Evolutionary conservation across 2,329 filamentous ascomycete genomes (phyloP).

Genomic region (Colletotrichum sp.): DNA sequence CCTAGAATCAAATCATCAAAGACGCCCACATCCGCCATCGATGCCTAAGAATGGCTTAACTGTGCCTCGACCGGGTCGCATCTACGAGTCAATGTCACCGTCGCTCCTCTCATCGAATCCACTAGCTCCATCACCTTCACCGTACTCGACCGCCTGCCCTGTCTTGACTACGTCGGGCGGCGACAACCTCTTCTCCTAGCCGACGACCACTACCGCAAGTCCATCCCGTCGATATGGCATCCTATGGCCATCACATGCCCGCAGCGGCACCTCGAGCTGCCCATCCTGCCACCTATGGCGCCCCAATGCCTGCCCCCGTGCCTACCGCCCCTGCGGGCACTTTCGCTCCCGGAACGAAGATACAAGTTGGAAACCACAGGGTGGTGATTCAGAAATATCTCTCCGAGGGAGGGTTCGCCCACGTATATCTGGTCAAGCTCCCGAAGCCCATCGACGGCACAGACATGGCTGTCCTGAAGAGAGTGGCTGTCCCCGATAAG

Average conservation of each 20-base stretch:
- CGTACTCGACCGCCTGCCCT: conserved; percentile 2
- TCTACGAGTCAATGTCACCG: conserved; percentile 14
- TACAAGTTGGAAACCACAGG: conserved; percentile 91
- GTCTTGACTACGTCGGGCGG: neutral
- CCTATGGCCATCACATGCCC: conserved; percentile 21
- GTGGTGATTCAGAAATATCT: conserved; percentile 97
- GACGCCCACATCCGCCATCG: conserved; percentile 10
- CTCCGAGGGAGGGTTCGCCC: conserved; percentile 96
- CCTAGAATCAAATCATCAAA: conserved; percentile 13
- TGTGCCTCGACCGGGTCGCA: conserved; percentile 12
- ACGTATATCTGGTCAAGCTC: conserved; percentile 95
- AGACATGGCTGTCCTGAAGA: conserved; percentile 86
- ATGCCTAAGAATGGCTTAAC: conserved; percentile 14
- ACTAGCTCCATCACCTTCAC: neutral
- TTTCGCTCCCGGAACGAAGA: conserved; percentile 92
- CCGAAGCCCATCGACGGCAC: conserved; percentile 78
- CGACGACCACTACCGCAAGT: neutral
- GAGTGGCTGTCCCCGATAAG: conserved; percentile 96
- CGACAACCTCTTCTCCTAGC: neutral
- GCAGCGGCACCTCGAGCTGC: conserved; percentile 16
- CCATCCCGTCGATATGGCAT: conserved; percentile 6
- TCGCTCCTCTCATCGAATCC: neutral
- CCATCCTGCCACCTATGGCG: conserved; percentile 50
- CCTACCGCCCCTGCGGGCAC: conserved; percentile 74
- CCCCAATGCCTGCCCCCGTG: conserved; percentile 42